Evolutionary conservation across 2,329 filamentous ascomycete genomes (phyloP).

Genomic region (Pseudogymnoascus sp.): DNA sequence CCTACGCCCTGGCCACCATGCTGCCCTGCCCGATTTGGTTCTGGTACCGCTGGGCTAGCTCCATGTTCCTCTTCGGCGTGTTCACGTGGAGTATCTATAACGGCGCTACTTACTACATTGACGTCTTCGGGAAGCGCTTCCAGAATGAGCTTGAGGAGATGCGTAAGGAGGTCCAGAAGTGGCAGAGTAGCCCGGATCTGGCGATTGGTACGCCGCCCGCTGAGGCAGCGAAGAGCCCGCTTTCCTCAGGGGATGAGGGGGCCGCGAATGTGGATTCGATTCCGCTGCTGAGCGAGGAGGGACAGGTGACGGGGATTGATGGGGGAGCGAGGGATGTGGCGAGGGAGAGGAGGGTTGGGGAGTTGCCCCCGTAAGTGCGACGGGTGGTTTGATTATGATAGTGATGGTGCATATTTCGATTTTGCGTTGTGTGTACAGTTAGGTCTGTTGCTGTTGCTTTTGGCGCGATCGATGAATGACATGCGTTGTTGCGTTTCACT

Average conservation of each 20-base stretch:
- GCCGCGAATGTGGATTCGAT: slow-evolving; percentile 42
- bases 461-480: background rate
- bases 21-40: slow-evolving; percentile 94
- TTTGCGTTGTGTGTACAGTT: background rate
- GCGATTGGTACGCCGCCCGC: slow-evolving; percentile 28
- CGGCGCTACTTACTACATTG: slow-evolving; percentile 94
- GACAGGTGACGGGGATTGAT: slow-evolving; percentile 37
- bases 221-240: slow-evolving; percentile 30
- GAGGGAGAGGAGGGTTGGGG: slow-evolving; percentile 37
- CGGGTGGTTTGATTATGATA: background rate
- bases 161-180: slow-evolving; percentile 80
- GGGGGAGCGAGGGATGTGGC: slow-evolving; percentile 38
- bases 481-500: background rate
- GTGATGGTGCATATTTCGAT: background rate
- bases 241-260: background rate
- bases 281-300: slow-evolving; percentile 44
- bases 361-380: background rate
- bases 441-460: slow-evolving; percentile 3
- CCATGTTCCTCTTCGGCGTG: slow-evolving; percentile 67
- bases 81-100: slow-evolving; percentile 96
- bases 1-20: slow-evolving; percentile 87
- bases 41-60: slow-evolving; percentile 73
- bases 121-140: slow-evolving; percentile 93
- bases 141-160: slow-evolving; percentile 91
- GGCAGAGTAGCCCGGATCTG: slow-evolving; percentile 59